Conservation (phyloP, 2,329 filamentous ascomycete genomes). For the Aspergillus melleus region DNA sequence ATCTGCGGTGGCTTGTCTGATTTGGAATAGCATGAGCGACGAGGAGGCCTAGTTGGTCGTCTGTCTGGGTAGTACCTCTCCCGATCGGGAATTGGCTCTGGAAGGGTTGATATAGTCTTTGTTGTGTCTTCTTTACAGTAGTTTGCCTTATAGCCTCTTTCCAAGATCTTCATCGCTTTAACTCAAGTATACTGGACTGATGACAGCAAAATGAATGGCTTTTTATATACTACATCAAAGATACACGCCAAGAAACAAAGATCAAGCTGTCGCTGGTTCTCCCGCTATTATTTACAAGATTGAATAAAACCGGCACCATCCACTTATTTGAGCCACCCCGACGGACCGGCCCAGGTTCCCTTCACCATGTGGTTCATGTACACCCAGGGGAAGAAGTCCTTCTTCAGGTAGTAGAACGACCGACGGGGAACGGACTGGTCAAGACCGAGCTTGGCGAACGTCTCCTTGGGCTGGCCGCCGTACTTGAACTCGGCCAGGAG, state of each 20-base stretch:
- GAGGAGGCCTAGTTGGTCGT: too few relatives aligned
- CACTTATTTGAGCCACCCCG: conserved; percentile 45
- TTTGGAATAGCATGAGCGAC: too few relatives aligned
- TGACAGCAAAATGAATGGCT: too few relatives aligned
- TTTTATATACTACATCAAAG: too few relatives aligned
- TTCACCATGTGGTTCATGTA: conserved; percentile 62
- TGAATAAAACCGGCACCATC: neutral
- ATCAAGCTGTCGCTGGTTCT: neutral
- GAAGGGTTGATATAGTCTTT: too few relatives aligned
- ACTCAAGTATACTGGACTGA: too few relatives aligned
- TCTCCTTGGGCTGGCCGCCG: conserved; percentile 63
- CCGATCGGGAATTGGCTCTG: too few relatives aligned
- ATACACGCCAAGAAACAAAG: neutral
- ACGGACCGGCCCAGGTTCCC: conserved; percentile 62
- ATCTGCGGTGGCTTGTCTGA: too few relatives aligned
- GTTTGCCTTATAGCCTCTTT: too few relatives aligned
- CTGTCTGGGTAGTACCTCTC: too few relatives aligned
- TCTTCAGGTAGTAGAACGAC: conserved; percentile 64
- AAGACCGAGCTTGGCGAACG: conserved; percentile 58
- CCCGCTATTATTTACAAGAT: neutral
- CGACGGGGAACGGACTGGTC: conserved; percentile 59
- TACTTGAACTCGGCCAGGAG: conserved; percentile 67
- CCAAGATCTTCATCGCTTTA: too few relatives aligned
- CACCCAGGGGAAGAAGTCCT: conserved; percentile 68
- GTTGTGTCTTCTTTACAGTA: too few relatives aligned